These are phyloP conservation scores for Kwoniella pini DNA, from an alignment of 768 basidiomycete species.

Conservation along the genomic window DNA sequence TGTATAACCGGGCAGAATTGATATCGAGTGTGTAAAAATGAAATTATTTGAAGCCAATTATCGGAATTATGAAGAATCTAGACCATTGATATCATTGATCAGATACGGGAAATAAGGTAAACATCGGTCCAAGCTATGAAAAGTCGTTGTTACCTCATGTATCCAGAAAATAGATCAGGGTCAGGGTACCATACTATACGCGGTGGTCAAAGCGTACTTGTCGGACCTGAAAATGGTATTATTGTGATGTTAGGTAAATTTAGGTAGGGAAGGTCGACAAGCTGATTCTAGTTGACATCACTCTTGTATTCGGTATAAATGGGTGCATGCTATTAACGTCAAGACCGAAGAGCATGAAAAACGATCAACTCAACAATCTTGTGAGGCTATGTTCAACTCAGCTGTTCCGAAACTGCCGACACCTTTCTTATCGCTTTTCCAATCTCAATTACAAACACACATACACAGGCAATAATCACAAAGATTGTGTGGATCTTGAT, in stretches of 20 bases:
- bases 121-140: too few species aligned
- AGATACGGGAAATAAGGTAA: too few species aligned
- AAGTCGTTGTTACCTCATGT: constrained; percentile 1
- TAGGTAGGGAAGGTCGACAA: constrained; percentile 1
- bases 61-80: background rate
- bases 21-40: too few species aligned
- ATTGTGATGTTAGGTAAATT: background rate
- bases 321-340: too few species aligned
- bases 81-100: too few species aligned
- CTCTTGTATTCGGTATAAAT: too few species aligned
- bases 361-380: background rate
- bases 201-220: constrained; percentile 4
- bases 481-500: background rate
- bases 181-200: background rate
- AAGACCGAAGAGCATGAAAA: too few species aligned
- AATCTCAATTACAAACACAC: background rate
- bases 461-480: background rate
- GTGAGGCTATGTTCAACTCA: background rate
- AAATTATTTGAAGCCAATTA: background rate
- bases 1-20: too few species aligned
- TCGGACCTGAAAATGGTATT: background rate
- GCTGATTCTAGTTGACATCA: background rate
- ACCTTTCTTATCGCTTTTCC: background rate
- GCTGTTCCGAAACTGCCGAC: background rate
- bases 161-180: background rate